phyloP scores from a whole-genome alignment of 257 asterid species.

The Capsicum baccatum region DNA sequence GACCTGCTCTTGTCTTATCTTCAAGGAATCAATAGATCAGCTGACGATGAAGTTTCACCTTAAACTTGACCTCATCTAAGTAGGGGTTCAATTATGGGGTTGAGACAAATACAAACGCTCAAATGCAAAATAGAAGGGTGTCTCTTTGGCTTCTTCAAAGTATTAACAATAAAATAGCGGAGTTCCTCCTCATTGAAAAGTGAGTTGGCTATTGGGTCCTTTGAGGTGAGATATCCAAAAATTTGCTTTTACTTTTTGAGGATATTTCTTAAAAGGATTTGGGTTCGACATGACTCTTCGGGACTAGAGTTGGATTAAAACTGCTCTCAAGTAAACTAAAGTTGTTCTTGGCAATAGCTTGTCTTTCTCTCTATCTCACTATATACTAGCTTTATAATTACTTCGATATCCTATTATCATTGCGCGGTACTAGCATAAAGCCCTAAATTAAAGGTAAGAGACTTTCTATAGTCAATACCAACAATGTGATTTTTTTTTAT shows the following conservation, averaged over 20 bases:
- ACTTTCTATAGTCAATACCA: no score
- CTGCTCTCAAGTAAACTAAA: no score
- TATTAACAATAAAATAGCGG: neutral
- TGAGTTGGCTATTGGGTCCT: neutral
- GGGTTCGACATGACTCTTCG: neutral
- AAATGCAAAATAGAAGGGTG: neutral
- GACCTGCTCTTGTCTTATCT: neutral
- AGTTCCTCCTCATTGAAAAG: neutral
- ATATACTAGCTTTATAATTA: neutral
- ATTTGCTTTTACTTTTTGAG: neutral
- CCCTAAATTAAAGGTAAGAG: neutral
- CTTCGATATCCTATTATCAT: neutral
- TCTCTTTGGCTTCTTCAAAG: neutral
- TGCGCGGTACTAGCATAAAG: neutral
- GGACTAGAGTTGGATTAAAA: neutral
- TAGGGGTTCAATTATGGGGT: neutral
- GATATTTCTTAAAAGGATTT: neutral
- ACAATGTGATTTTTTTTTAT: no score
- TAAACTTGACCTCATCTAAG: neutral
- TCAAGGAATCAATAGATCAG: neutral
- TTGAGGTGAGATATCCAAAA: neutral
- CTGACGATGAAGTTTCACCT: neutral
- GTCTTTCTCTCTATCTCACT: conserved; percentile 15
- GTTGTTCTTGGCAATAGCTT: neutral
- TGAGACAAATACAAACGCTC: neutral